phyloP scores from a whole-genome alignment of 345 rosid genomes.

The Citrus hindsii region DNA sequence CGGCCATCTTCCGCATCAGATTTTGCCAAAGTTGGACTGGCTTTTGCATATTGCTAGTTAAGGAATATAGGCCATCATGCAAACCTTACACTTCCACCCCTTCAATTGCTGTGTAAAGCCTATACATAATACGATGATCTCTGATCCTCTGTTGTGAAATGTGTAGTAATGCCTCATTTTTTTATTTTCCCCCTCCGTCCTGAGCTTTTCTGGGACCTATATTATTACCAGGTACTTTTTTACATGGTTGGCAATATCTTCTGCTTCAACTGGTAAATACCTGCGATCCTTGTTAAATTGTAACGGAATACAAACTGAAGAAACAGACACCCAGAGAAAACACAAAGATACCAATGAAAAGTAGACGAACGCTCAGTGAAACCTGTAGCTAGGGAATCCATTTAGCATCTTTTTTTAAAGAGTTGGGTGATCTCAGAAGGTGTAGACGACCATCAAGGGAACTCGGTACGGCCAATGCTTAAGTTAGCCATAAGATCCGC shows the following conservation, averaged over 20 bases:
- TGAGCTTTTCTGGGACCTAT: neutral
- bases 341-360: too few relatives aligned
- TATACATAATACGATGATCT: slow-evolving; percentile 6
- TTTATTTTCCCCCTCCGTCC: neutral
- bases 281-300: neutral
- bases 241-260: slow-evolving; percentile 27
- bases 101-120: slow-evolving; percentile 11
- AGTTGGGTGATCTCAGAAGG: too few relatives aligned
- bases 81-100: neutral
- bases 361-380: too few relatives aligned
- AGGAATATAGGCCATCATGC: neutral
- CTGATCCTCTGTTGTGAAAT: slow-evolving; percentile 17
- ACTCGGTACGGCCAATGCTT: too few relatives aligned
- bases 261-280: neutral
- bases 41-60: slow-evolving; percentile 28
- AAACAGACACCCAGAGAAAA: too few relatives aligned
- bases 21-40: slow-evolving; percentile 17
- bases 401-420: too few relatives aligned
- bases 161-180: slow-evolving; percentile 14
- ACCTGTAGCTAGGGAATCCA: too few relatives aligned
- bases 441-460: too few relatives aligned
- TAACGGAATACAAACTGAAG: neutral
- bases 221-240: slow-evolving; percentile 9
- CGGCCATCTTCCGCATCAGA: slow-evolving; percentile 19
- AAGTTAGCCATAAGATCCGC: too few relatives aligned